Evolutionary conservation across 1,284 basidiomycete species (phyloP).

Genomic region (Anthracocystis setariae): DNA sequence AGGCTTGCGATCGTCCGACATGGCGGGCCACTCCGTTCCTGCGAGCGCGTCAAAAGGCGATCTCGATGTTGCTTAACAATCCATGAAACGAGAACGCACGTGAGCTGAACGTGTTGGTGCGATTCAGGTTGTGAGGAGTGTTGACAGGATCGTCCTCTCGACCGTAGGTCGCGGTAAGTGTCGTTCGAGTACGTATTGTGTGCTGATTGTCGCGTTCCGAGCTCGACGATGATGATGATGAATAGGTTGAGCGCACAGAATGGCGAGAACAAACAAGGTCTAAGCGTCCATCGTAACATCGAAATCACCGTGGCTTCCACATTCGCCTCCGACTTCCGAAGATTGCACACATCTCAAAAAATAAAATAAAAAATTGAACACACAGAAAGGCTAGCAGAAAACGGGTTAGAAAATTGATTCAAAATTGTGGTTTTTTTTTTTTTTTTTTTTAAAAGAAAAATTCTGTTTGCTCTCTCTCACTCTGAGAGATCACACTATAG

Average conservation of each 20-base stretch:
- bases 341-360: background rate
- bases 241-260: no score
- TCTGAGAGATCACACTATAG: conserved; percentile 1
- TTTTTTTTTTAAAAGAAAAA: no score
- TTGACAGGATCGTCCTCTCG: no score
- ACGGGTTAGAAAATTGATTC: background rate
- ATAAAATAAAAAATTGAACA: background rate
- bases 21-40: background rate
- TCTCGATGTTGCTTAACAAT: background rate
- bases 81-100: conserved; percentile 3
- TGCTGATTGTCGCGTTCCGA: background rate
- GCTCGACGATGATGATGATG: background rate
- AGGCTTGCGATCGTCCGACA: conserved; percentile 19
- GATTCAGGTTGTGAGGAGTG: no score
- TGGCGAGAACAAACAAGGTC: no score
- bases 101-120: no score
- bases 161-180: no score
- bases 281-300: background rate
- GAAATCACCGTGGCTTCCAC: background rate
- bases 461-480: background rate
- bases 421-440: background rate
- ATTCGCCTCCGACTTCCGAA: conserved; percentile 15
- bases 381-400: background rate
- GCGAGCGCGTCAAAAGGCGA: conserved; percentile 1
- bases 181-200: no score